Conservation (phyloP, 139 green algal species). For the Coelastrella sp. region DNA sequence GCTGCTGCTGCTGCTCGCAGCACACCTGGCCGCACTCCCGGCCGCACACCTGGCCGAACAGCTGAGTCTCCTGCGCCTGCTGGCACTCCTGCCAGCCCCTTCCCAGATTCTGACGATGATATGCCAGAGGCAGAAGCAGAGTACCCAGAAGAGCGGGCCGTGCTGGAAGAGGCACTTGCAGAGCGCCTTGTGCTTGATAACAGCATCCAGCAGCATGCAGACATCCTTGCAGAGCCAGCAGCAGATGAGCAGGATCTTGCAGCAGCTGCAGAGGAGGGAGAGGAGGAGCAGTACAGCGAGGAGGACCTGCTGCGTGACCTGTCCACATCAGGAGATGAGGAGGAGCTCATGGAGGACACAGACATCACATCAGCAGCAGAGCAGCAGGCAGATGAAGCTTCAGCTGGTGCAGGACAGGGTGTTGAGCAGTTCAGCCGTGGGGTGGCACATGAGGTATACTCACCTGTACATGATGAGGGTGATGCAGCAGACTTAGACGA, state of each 20-base stretch:
- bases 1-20: not conserved
- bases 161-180: slow-evolving; percentile 10
- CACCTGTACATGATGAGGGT: too few relatives aligned
- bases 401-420: too few relatives aligned
- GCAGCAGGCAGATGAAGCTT: too few relatives aligned
- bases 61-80: not conserved
- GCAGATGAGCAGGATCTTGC: slow-evolving; percentile 14
- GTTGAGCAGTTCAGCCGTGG: too few relatives aligned
- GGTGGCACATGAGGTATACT: too few relatives aligned
- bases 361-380: not conserved
- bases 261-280: not conserved
- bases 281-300: slow-evolving; percentile 3
- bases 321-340: not conserved
- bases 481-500: too few relatives aligned
- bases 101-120: slow-evolving; percentile 25
- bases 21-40: not conserved
- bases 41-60: not conserved
- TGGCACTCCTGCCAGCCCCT: slow-evolving; percentile 22
- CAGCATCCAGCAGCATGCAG: not conserved
- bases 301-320: slow-evolving; percentile 9
- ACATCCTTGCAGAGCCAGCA: not conserved
- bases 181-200: not conserved
- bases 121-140: slow-evolving; percentile 35
- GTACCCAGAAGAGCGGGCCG: slow-evolving; percentile 27
- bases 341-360: not conserved